phyloP scores from a whole-genome alignment of 768 basidiomycete species.

The Agrocybe pediades region DNA sequence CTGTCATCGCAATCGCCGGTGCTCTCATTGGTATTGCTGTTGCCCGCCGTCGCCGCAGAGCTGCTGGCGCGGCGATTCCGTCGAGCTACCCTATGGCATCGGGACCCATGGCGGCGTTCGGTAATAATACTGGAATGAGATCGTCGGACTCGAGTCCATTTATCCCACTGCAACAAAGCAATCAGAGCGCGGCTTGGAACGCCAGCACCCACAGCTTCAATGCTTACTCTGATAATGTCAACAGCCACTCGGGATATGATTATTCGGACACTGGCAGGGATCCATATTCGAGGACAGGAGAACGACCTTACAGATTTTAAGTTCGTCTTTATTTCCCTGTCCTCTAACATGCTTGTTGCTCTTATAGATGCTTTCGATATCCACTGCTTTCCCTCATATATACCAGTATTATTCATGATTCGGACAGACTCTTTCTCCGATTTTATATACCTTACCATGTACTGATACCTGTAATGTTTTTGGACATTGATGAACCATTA shows the following conservation, averaged over 20 bases:
- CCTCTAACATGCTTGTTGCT: background rate
- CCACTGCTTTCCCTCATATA: background rate
- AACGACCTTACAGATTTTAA: background rate
- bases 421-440: no score
- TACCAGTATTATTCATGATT: background rate
- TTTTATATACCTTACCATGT: no score
- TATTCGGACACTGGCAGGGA: background rate
- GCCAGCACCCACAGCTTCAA: conserved; percentile 50
- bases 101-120: conserved; percentile 10
- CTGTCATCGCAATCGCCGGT: conserved; percentile 50
- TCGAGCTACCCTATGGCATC: conserved; percentile 23
- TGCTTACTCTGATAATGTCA: background rate
- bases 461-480: no score
- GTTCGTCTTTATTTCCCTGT: background rate
- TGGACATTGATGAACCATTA: no score
- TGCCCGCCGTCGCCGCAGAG: conserved; percentile 50
- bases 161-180: conserved; percentile 66
- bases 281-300: background rate
- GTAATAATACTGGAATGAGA: background rate
- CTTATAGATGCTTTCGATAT: background rate
- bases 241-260: no score
- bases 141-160: conserved; percentile 66
- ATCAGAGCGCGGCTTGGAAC: conserved; percentile 58
- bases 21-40: conserved; percentile 52
- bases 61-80: conserved; percentile 22